phyloP scores from a whole-genome alignment of 352 stramenopile genomes.

The Phytophthora chlamydospora region DNA sequence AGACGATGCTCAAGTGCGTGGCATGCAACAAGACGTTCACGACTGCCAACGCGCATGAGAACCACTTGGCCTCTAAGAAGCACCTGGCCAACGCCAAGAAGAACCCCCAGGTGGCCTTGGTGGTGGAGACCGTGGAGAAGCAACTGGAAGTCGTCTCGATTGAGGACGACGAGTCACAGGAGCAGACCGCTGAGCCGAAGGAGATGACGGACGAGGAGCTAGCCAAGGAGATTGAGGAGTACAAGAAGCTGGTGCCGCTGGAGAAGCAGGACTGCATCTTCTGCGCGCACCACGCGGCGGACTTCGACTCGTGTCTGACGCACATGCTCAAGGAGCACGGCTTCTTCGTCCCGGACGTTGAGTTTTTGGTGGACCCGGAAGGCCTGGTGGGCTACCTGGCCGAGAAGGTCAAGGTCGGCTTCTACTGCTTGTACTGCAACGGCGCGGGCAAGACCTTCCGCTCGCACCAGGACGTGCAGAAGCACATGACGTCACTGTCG shows the following conservation, averaged over 20 bases:
- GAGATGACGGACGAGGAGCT: slow-evolving; percentile 65
- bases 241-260: slow-evolving; percentile 75
- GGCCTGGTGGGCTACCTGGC: slow-evolving; percentile 93
- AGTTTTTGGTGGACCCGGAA: slow-evolving; percentile 91
- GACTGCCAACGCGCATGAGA: slow-evolving; percentile 81
- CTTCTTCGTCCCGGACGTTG: slow-evolving; percentile 96
- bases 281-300: slow-evolving; percentile 59
- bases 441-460: slow-evolving; percentile 90
- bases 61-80: slow-evolving; percentile 89
- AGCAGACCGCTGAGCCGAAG: slow-evolving; percentile 28
- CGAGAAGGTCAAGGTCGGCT: slow-evolving; percentile 96
- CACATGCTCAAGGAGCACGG: slow-evolving; percentile 95
- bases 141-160: slow-evolving; percentile 56
- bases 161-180: slow-evolving; percentile 25
- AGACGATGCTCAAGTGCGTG: slow-evolving; percentile 84
- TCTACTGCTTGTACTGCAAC: slow-evolving; percentile 96
- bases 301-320: slow-evolving; percentile 75
- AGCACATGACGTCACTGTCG: slow-evolving; percentile 94
- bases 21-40: slow-evolving; percentile 88
- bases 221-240: slow-evolving; percentile 72
- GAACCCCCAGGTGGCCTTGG: slow-evolving; percentile 46
- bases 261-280: slow-evolving; percentile 89
- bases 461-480: slow-evolving; percentile 89
- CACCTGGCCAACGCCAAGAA: slow-evolving; percentile 85
- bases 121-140: slow-evolving; percentile 74